Conservation (phyloP, 176 grass and related monocot genomes). For the Raddia distichophylla region DNA sequence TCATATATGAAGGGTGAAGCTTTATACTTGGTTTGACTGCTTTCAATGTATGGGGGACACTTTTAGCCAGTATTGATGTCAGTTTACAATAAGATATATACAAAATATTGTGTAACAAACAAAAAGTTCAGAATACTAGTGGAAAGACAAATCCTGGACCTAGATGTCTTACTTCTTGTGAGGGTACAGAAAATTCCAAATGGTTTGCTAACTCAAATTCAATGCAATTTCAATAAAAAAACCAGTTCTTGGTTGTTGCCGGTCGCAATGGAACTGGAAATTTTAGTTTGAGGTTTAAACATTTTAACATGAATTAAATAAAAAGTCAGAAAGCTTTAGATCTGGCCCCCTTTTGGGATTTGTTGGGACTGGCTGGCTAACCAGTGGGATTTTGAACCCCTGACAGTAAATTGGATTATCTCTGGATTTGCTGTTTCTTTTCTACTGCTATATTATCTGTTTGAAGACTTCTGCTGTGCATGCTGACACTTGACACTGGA, state of each 20-base stretch:
- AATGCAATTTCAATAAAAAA: constrained; percentile 5
- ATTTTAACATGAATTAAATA: neutral
- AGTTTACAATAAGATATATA: neutral
- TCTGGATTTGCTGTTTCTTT: constrained; percentile 19
- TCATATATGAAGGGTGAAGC: constrained; percentile 1
- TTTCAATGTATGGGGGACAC: neutral
- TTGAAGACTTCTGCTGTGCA: neutral
- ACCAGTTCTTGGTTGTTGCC: neutral
- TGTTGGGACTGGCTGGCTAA: neutral
- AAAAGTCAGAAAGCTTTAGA: neutral
- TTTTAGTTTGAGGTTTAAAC: neutral
- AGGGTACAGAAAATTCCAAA: neutral
- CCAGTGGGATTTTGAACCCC: neutral
- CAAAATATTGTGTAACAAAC: neutral
- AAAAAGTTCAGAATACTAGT: constrained; percentile 5
- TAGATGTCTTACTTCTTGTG: neutral
- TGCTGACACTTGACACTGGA: neutral
- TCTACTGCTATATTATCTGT: constrained; percentile 8
- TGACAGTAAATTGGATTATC: neutral
- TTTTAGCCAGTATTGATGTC: neutral
- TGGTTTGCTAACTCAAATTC: neutral
- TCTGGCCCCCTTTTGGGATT: neutral
- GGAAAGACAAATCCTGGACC: neutral
- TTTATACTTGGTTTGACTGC: neutral
- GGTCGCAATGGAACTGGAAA: neutral